Base-by-base conservation (phyloP, 345 rosid genomes). In the Rubroshorea leprosula region DNA sequence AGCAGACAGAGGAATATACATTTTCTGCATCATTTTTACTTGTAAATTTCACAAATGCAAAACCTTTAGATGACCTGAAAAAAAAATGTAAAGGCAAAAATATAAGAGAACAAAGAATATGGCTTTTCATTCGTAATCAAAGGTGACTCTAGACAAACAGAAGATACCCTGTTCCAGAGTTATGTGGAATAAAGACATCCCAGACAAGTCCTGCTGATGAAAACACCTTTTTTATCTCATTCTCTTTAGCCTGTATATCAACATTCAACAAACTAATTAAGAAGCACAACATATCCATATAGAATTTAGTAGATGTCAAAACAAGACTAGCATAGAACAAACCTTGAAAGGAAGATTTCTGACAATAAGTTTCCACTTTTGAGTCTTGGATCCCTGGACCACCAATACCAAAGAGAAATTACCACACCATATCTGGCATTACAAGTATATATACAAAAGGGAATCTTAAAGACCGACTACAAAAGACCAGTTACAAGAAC, bases 311-410 rank as follows among this genome's bases (percentile, higher is more conserved):
- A 35, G 41, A 8, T 35, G 12, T 35, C 12, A 35, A 10, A 35
- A 35, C 7, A 35, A 35, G 41, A 5, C 8, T 38, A 31, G 60
- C 23, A 68, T 31, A 27, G 43, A 72, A 63, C 51, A 64, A 14
- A 86, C 99, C 97, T 85, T 77, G 75, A 89, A 93, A 49, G 99
- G 97, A 64, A 89, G 89, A 65, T 85, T 89, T 74, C 99, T 79
- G 65, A 85, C 54, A 61, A 89, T 93, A 52, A 93, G 76, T 71
- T 93, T 93, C 99, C 97, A 93, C 77, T 89, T 93, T 75, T 83
- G 90, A 71, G 89, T 83, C 83, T 89, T 93, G 65, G 94, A 85
- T 64, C 99, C 97, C 94, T 92, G 81, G 23, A n/a, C 25, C 45
- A 60, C 35, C 57, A 64, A 62, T 24, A 68, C 23, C 62, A 52